These are phyloP conservation scores for Colletotrichum sp. DNA, from an alignment of 2,329 filamentous ascomycete species.

Conservation along the genomic window DNA sequence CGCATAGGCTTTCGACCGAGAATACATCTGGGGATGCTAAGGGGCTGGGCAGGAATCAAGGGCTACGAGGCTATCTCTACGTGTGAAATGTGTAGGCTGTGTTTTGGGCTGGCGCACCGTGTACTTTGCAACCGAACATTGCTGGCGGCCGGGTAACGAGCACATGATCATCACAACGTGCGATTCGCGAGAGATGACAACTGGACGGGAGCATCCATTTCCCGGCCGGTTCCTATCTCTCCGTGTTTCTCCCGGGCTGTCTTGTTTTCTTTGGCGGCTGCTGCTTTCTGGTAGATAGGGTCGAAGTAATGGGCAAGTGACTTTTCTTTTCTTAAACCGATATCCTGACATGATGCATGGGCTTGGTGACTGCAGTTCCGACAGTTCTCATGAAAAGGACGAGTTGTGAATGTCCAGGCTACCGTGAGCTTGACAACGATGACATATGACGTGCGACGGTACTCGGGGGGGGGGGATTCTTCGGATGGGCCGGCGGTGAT, in stretches of 20 bases:
- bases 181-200: not conserved
- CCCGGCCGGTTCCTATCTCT: not conserved
- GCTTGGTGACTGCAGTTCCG: not conserved
- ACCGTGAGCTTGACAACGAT: not conserved
- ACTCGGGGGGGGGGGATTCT: not conserved
- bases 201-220: not conserved
- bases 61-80: not conserved
- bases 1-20: not conserved
- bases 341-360: no score
- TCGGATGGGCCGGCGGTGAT: slow-evolving; percentile 7
- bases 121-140: slow-evolving; percentile 14
- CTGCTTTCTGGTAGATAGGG: slow-evolving; percentile 18
- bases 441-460: not conserved
- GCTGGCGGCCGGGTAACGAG: not conserved
- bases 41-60: not conserved
- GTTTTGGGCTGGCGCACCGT: slow-evolving; percentile 1
- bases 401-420: not conserved
- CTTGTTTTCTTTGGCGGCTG: not conserved
- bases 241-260: not conserved
- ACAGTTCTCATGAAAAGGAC: not conserved
- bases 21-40: not conserved
- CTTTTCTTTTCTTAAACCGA: not conserved
- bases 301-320: slow-evolving; percentile 20
- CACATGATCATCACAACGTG: not conserved
- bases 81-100: slow-evolving; percentile 1